These are phyloP conservation scores for Backusella luteola DNA, from an alignment of 192 early-diverging fungal species.

Conservation along the genomic window DNA sequence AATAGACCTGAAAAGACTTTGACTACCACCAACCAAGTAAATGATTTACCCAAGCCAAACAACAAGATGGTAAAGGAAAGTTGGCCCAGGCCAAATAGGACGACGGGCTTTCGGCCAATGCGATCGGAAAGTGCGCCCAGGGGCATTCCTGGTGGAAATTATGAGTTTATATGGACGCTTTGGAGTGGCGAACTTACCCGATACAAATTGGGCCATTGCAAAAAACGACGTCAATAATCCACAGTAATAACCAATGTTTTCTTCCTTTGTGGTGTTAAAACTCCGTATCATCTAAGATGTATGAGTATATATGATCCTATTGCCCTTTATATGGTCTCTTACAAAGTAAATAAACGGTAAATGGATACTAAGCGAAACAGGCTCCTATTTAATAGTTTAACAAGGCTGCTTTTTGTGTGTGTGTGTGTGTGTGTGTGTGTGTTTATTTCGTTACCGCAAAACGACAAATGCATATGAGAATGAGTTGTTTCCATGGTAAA, in stretches of 20 bases:
- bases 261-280: conserved; percentile 60
- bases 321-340: background rate
- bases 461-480: background rate
- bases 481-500: background rate
- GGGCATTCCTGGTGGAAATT: conserved; percentile 28
- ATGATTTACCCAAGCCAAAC: conserved; percentile 63
- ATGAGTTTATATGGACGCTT: too few relatives aligned
- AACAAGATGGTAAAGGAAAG: conserved; percentile 56
- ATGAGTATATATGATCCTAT: too few relatives aligned
- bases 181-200: conserved; percentile 22
- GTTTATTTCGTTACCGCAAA: background rate
- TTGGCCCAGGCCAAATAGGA: conserved; percentile 68
- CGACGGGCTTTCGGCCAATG: conserved; percentile 65
- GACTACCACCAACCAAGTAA: conserved; percentile 47
- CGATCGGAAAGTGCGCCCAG: conserved; percentile 70
- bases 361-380: conserved; percentile 18
- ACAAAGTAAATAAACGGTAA: conserved; percentile 20
- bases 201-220: conserved; percentile 49
- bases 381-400: background rate
- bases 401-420: too few relatives aligned
- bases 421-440: too few relatives aligned
- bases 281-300: conserved; percentile 47
- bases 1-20: conserved; percentile 58
- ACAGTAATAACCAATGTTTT: conserved; percentile 49
- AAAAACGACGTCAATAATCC: conserved; percentile 48